phyloP scores from a whole-genome alignment of 1,139 yeast genomes.

The Blastobotrys proliferans region DNA sequence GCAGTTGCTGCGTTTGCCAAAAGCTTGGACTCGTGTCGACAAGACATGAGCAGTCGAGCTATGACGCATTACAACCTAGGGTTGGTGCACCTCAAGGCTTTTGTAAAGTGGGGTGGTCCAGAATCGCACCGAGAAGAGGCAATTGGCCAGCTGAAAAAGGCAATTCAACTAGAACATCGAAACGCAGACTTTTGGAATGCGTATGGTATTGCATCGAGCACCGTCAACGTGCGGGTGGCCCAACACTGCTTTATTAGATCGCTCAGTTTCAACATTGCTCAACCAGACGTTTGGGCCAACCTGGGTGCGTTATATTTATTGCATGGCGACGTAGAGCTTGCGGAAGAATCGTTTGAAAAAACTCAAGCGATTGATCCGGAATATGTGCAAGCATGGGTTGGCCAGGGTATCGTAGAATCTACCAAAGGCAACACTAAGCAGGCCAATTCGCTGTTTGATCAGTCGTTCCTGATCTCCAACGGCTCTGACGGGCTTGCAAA shows the following conservation, averaged over 20 bases:
- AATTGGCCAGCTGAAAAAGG: conserved; percentile 53
- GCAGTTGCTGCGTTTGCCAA: conserved; percentile 25
- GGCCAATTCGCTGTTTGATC: conserved; percentile 62
- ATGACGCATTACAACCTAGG: conserved; percentile 69
- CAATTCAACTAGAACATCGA: conserved; percentile 66
- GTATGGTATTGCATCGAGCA: conserved; percentile 66
- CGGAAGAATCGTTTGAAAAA: conserved; percentile 66
- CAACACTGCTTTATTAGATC: conserved; percentile 94
- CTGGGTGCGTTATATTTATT: conserved; percentile 73
- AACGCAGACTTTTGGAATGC: conserved; percentile 78
- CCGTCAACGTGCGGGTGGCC: conserved; percentile 62
- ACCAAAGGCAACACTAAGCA: conserved; percentile 50
- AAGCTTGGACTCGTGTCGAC: conserved; percentile 34
- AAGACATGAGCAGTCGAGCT: conserved; percentile 38
- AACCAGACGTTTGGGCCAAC: conserved; percentile 73
- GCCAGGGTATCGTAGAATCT: conserved; percentile 69
- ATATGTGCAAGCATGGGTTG: conserved; percentile 76
- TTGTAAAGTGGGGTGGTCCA: conserved; percentile 33
- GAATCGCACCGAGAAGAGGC: conserved; percentile 44
- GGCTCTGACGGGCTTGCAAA: conserved; percentile 72
- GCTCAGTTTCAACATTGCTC: conserved; percentile 61
- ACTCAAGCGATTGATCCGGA: conserved; percentile 84
- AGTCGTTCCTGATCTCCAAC: conserved; percentile 70
- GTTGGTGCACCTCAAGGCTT: conserved; percentile 53
- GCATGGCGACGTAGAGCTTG: conserved; percentile 65